Evolutionary conservation across 2,329 filamentous ascomycete species (phyloP), one percentile per base, ranked within the genome.

Genomic region (Colletotrichum tamarilloi): DNA sequence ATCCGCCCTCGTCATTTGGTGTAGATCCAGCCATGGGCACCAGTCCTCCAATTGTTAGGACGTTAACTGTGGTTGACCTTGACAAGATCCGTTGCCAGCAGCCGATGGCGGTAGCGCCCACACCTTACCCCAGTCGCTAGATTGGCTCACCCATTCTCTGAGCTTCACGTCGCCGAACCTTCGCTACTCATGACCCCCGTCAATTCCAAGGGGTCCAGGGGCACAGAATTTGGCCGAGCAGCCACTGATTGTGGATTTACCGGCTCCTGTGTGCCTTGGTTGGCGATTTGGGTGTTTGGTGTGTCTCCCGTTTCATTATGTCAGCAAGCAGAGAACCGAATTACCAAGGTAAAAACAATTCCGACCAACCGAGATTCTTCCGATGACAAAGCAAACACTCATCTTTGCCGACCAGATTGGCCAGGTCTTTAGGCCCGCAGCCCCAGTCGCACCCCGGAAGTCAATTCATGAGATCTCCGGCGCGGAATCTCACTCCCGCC

Each of bases 161-260:
- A 53, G 58, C 64, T 68, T 62, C 38, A n/a, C 35, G 66, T 14
- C 53, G 19, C n/a, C 22, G 28, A 59, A 68, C 38, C 28, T 62
- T 59, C 58, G 53, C 59, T 69, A 73, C 55, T 62, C 60, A 70
- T 65, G 70, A 70, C 56, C 70, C 67, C 46, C 62, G 71, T 66
- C 67, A 24, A 19, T 56, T 62, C 8, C 49, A 28, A 65, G 53
- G 46, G 28, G 32, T 56, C 4, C 46, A 55, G 14, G 14, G 62
- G 49, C 49, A 49, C 46, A 35, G 30, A 14, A 26, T 64, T 64
- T 64, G 38, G 32, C 63, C 42, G 56, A 56, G 56, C 49, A 60
- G 56, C 35, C 57, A 42, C 4, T 60, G 56, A 4, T 28, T 62
- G 6, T 55, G 56, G 16, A 32, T 62, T 24, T 26, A n/a, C 42